Evolutionary conservation across 768 basidiomycete genomes (phyloP).

Genomic region (Mrakia hoshinonis): DNA sequence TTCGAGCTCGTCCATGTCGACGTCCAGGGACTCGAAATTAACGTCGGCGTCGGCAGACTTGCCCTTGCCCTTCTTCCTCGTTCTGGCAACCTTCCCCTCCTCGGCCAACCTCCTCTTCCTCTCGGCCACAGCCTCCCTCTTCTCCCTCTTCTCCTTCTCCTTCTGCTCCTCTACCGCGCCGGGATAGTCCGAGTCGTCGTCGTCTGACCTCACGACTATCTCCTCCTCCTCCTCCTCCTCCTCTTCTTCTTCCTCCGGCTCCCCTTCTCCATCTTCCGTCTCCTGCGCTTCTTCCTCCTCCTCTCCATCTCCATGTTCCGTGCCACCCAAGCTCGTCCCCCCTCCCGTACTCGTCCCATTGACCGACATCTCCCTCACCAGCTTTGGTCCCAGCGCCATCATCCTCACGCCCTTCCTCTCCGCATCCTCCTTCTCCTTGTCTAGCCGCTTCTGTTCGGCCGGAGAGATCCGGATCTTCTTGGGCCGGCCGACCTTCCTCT

Average conservation of each 20-base stretch:
- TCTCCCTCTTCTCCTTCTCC: background rate
- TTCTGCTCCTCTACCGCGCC: too few species aligned
- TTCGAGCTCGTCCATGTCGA: background rate
- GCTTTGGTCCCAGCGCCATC: too few species aligned
- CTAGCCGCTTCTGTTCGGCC: too few species aligned
- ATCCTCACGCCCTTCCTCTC: too few species aligned
- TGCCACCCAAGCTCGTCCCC: too few species aligned
- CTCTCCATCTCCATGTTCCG: background rate
- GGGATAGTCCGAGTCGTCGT: background rate
- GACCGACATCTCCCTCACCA: too few species aligned
- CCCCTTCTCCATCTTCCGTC: background rate
- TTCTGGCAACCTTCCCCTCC: background rate
- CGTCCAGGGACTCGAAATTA: too few species aligned
- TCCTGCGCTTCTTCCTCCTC: background rate
- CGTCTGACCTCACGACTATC: background rate
- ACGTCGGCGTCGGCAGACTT: too few species aligned
- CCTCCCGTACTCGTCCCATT: background rate
- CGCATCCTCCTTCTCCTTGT: too few species aligned
- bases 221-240: background rate
- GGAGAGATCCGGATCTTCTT: too few species aligned
- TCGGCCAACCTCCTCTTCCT: background rate
- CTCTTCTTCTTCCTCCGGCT: background rate
- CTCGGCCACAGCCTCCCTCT: background rate
- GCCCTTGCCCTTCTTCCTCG: too few species aligned
- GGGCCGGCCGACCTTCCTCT: too few species aligned